Conservation (phyloP, 2,329 filamentous ascomycete species). For the Rhexocercosporidium sp. region DNA sequence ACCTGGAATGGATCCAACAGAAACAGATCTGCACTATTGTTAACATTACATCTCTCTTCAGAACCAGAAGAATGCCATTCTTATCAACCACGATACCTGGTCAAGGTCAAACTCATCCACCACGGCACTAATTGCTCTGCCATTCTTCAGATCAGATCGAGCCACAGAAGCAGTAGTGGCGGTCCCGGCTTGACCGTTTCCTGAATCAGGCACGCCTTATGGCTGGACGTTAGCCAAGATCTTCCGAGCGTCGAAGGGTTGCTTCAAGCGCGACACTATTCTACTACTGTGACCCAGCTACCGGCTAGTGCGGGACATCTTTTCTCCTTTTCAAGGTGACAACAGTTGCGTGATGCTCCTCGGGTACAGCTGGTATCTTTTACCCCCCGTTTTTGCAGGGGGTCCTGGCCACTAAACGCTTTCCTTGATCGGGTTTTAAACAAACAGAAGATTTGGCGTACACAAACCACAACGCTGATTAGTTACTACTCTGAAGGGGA, state of each 20-base stretch:
- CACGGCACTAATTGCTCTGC: not conserved
- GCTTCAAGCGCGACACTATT: not conserved
- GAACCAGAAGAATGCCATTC: not conserved
- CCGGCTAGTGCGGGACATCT: not conserved
- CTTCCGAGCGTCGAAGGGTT: not conserved
- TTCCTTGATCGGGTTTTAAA: too few relatives aligned
- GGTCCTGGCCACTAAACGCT: too few relatives aligned
- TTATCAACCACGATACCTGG: not conserved
- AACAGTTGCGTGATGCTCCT: not conserved
- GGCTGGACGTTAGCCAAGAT: not conserved
- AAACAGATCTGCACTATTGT: not conserved
- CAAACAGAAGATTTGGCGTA: too few relatives aligned
- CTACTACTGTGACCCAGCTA: not conserved
- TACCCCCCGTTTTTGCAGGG: slow-evolving; percentile 18
- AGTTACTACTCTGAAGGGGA: too few relatives aligned
- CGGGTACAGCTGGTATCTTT: too few relatives aligned
- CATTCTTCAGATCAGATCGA: not conserved
- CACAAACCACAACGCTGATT: too few relatives aligned
- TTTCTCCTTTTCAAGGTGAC: not conserved
- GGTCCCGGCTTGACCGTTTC: slow-evolving; percentile 1
- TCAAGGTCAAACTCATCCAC: not conserved
- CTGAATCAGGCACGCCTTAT: not conserved
- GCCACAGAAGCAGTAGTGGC: not conserved
- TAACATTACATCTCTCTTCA: not conserved
- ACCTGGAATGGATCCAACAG: not conserved